Percentiles rank a stretch among this genome's conserved stretches.
These are phyloP conservation scores for Chlamydomonas asymmetrica DNA, from an alignment of 139 green algal genomes.

Conservation along the genomic window DNA sequence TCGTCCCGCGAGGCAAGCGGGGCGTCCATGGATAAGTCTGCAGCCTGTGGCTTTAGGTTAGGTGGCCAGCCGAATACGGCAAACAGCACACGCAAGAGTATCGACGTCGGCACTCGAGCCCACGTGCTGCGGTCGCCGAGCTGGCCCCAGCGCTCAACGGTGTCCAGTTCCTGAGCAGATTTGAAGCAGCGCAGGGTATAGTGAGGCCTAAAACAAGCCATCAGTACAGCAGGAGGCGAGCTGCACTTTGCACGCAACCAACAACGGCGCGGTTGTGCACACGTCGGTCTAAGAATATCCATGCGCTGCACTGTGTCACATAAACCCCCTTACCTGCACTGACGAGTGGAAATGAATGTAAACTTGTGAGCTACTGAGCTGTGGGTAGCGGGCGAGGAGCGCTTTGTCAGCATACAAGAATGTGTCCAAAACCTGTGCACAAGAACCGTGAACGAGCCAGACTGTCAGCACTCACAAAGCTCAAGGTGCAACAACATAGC, in stretches of 20 bases:
- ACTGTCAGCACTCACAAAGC: background rate
- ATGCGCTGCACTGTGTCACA: background rate
- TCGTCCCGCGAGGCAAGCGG: constrained; percentile 1
- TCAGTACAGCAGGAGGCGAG: background rate
- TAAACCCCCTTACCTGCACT: constrained; percentile 43
- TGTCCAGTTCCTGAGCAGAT: constrained; percentile 50
- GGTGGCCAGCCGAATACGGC: constrained; percentile 36
- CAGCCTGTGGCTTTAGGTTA: constrained; percentile 15
- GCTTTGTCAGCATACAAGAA: constrained; percentile 71
- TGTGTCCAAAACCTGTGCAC: constrained; percentile 74
- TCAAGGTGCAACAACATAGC: background rate
- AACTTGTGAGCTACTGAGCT: constrained; percentile 57
- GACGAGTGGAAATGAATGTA: constrained; percentile 77
- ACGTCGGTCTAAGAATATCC: background rate
- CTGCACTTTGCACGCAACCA: background rate
- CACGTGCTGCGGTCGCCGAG: constrained; percentile 62
- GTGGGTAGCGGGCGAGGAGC: constrained; percentile 51
- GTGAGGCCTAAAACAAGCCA: background rate
- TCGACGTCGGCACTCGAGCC: constrained; percentile 47
- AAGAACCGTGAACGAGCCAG: background rate
- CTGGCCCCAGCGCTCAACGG: constrained; percentile 67
- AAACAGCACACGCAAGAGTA: constrained; percentile 52
- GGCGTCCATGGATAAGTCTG: constrained; percentile 15
- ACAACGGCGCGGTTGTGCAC: background rate
- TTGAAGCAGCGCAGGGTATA: background rate